phyloP scores from a whole-genome alignment of 139 green algal species.

The Asterochloris sp. region DNA sequence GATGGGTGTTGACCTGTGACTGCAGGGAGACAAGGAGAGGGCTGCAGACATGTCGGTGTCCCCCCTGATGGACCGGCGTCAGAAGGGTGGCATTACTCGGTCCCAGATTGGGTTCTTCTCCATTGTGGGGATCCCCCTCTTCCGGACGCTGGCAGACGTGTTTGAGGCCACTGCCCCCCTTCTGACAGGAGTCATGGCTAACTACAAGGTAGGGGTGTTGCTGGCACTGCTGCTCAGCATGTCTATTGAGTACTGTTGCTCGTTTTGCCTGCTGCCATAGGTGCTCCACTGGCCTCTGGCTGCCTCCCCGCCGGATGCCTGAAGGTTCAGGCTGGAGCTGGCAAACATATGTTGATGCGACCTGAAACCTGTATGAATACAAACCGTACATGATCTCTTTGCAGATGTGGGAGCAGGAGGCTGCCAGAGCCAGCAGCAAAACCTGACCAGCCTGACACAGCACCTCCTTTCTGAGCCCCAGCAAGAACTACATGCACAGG shows the following conservation, averaged over 20 bases:
- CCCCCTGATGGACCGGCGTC: slow-evolving; percentile 46
- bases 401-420: no score
- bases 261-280: not conserved
- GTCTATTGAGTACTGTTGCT: not conserved
- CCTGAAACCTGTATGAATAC: no score
- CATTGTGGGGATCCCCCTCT: slow-evolving; percentile 16
- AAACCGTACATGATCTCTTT: no score
- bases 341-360: no score
- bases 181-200: slow-evolving; percentile 17
- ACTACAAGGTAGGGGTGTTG: slow-evolving; percentile 4
- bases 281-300: not conserved
- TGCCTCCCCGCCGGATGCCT: no score
- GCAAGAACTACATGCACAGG: no score
- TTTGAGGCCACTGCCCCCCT: not conserved
- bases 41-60: slow-evolving; percentile 27
- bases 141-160: slow-evolving; percentile 10
- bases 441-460: no score
- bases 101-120: slow-evolving; percentile 35
- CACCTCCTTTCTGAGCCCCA: no score
- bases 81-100: slow-evolving; percentile 42
- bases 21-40: slow-evolving; percentile 48
- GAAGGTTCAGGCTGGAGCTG: no score
- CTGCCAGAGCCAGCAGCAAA: no score
- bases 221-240: not conserved
- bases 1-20: no score